Evolutionary conservation across 2,329 filamentous ascomycete genomes (phyloP), one percentile per base, ranked within the genome.

Genomic region (Diaporthe nobilis): DNA sequence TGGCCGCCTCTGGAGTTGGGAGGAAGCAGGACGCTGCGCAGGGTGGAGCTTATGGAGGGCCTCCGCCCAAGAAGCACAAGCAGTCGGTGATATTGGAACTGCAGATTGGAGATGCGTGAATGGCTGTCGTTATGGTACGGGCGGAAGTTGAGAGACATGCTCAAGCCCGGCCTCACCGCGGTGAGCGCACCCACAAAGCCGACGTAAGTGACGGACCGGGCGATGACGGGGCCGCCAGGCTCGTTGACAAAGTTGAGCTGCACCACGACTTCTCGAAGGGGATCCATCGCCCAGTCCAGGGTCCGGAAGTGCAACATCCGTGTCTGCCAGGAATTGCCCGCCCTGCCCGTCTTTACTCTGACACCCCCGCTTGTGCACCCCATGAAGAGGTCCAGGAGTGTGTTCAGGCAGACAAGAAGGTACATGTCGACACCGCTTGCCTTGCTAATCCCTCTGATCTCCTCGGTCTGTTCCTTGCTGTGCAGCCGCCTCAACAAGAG

Each of bases 331-430:
- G 13, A 9, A 22, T 3, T 20, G 70, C 51, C 22, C n/a, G 22
- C 57, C 2, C n/a, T 39, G 5, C 10, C 15, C 12, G 51, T 51
- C 63, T 51, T 57, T 55, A 80, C 78, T 1, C 82, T 78, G 0
- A 80, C 81, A 0, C 83, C 84, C 4, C 84, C 84, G 61, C 90
- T 92, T 1, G 92, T 93, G 80, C 92, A 94, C 3, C 92, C 92
- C 82, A 94, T 88, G 49, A 94, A 84, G 7, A 90, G 83, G 79
- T 94, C 92, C 1, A 94, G 84, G 2, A 93, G 82, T 2, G 90
- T 89, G 78, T 94, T 94, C 78, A 92, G 87, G 3, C 88, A 88
- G 3, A 94, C 87, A 0, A 94, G 84, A 0, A 93, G 82, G 78
- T 92, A 90, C 81, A 93, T 84, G 1, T 89, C 85, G 4, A 93